Base-by-base conservation (phyloP, 225 moss, liverwort and hornwort species). In the Bryoerythrophyllum caledonicum region DNA sequence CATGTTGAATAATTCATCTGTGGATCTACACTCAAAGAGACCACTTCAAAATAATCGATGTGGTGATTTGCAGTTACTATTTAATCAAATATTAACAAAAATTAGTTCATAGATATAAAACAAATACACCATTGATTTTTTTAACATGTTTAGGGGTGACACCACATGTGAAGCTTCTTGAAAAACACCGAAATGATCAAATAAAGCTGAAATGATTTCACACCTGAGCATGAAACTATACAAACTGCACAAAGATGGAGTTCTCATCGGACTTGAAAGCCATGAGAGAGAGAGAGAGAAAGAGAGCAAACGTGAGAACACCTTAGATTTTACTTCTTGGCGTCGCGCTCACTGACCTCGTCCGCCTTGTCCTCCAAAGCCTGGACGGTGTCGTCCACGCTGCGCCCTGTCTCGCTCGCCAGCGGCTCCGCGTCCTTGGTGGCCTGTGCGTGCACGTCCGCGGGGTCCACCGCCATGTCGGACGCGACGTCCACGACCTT, bases 401-500 rank as follows among this genome's bases (percentile, higher is more conserved):
- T 85, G 5, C 54, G 60, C 28, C 85, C 85, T 23, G 7, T 58
- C 65, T 73, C 41, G 5, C 64, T 21, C 3, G 85, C 82, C 37
- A 85, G 44, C 28, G 76, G 73, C 67, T 26, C 25, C 1, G 85
- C 82, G 53, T 79, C 82, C 26, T 79, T 79, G 79, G 37, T 76
- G 27, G 85, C 79, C 4, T 73, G 68, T 1, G 19, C 54, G 24
- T 76, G 72, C 6, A 79, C 85, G 14, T 76, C 75, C 16, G 68
- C n/a, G 10, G 46, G 24, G 55, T 85, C 85, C 17, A 85, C 85
- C 16, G 85, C 82, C 62, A 63, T 70, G 74, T 85, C 79, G 17
- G 85, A 82, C 2, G 85, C 85, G 19, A 85, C 70, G 72, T 85
- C 82, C 26, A 77, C 68, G 15, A 79, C 82, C 10, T 62, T 85